Evolutionary conservation across 352 stramenopile genomes (phyloP).

Genomic region (Globisporangium yorkense): DNA sequence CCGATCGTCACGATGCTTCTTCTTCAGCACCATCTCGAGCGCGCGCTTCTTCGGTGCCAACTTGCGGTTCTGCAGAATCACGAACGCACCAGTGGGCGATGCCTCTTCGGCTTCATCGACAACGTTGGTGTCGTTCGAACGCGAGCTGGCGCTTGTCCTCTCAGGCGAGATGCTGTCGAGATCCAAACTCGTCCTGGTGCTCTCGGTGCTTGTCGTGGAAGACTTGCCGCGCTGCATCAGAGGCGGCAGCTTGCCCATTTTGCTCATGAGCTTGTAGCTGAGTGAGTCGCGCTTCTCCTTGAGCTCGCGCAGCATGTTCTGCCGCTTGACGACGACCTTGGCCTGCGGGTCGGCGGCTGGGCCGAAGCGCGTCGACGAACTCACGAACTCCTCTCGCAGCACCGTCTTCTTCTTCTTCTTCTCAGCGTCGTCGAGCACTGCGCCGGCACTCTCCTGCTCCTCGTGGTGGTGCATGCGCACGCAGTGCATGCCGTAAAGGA

Average conservation of each 20-base stretch:
- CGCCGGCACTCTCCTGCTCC: constrained; percentile 21
- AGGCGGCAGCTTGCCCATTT: constrained; percentile 41
- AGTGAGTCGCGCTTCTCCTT: constrained; percentile 68
- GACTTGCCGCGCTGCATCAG: constrained; percentile 28
- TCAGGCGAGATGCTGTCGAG: background rate
- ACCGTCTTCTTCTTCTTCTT: background rate
- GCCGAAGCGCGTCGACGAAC: constrained; percentile 48
- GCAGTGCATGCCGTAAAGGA: constrained; percentile 78
- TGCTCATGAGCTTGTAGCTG: constrained; percentile 61
- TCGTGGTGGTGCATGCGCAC: constrained; percentile 60
- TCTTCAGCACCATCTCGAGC: constrained; percentile 61
- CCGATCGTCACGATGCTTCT: constrained; percentile 43
- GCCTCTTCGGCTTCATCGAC: constrained; percentile 12
- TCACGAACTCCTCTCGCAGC: constrained; percentile 44
- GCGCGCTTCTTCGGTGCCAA: constrained; percentile 61
- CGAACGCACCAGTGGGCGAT: constrained; percentile 35
- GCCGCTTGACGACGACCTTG: constrained; percentile 56
- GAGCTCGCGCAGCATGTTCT: constrained; percentile 68
- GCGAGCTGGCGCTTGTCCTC: background rate
- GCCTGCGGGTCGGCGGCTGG: constrained; percentile 42
- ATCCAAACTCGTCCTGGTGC: background rate
- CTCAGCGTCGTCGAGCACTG: background rate
- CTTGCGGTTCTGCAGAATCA: constrained; percentile 63
- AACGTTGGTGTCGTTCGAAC: background rate
- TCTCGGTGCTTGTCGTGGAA: background rate